These are phyloP conservation scores for Fusarium robinianum DNA, from an alignment of 2,329 filamentous ascomycete genomes.

Conservation along the genomic window DNA sequence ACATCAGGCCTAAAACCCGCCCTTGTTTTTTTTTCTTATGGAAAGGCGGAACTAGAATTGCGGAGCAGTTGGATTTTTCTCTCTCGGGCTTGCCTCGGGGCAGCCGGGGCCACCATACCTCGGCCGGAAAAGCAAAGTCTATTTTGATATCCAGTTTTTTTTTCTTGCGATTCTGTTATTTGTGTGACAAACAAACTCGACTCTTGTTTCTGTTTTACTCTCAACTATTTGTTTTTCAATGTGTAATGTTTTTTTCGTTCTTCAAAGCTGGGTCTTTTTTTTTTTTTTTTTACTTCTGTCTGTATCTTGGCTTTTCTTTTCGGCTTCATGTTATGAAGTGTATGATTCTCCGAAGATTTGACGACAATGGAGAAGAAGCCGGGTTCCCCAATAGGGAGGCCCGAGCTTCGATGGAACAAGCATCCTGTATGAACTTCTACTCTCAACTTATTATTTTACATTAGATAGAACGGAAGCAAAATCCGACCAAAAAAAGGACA, in stretches of 20 bases:
- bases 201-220: conserved; percentile 29
- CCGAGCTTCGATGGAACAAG: too few relatives aligned
- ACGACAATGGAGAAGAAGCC: conserved; percentile 9
- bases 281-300: neutral
- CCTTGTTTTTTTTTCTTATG: conserved; percentile 21
- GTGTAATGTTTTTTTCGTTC: conserved; percentile 13
- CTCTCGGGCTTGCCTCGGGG: conserved; percentile 38
- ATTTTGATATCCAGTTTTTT: conserved; percentile 28
- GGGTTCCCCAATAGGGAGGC: too few relatives aligned
- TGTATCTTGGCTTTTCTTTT: conserved; percentile 1
- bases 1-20: conserved; percentile 12
- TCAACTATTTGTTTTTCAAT: conserved; percentile 24
- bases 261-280: conserved; percentile 10
- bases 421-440: too few relatives aligned
- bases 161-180: too few relatives aligned
- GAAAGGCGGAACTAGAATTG: conserved; percentile 33
- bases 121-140: conserved; percentile 32
- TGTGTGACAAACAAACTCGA: conserved; percentile 33
- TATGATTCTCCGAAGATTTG: conserved; percentile 1
- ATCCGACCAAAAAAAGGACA: too few relatives aligned
- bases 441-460: too few relatives aligned
- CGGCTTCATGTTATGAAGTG: conserved; percentile 10
- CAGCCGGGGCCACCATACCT: conserved; percentile 30
- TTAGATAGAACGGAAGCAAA: too few relatives aligned
- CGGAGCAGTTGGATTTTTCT: conserved; percentile 40